Evolutionary conservation across 2,329 filamentous ascomycete species (phyloP), one percentile per base, ranked within the genome.

Genomic region (Ophiostoma angusticollis): DNA sequence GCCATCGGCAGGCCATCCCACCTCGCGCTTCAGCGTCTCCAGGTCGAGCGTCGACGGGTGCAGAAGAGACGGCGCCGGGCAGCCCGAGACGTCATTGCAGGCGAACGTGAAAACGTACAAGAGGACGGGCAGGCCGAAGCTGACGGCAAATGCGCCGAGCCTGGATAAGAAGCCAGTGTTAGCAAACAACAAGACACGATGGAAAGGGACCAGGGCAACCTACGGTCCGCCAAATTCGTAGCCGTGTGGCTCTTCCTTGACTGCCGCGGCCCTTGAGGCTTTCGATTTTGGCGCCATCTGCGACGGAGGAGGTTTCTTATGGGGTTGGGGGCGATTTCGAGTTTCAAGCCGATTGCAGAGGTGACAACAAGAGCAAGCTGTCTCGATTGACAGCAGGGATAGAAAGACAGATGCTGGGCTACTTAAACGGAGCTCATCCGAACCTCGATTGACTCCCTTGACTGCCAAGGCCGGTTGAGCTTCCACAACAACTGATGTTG

Each of bases 71-170:
- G 87, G 85, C 3, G 84, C 79, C 33, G 89, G 91, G 55, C 91
- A 96, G 42, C 91, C 89, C 8, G 84, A 80, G 47, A 93, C 67
- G 58, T 96, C 87, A 63, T 95, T 96, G 70, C 89, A 95, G 52
- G 80, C 67, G 55, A 95, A 93, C 33, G 78, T 71, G 54, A 89
- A 80, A 50, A 78, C 56, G 61, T 91, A 93, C 50, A 85, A 73
- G 47, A 87, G 69, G 30, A 86, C 44, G 0, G 89, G 89, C 1
- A 95, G 74, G 41, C 79, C 78, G 51, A 93, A 80, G 7, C 82
- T 82, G 53, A 96, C 84, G 45, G 63, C 71, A 44, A 80, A 73
- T 25, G 83, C 84, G 40, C 86, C 87, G 30, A 79, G 66, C 39
- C 86, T 93, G 32, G 6, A 19, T 14, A 18, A 30, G 8, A 14